These are phyloP conservation scores for Phalaenopsis aphrodite DNA, from an alignment of 106 monocot genomes.

Conservation along the genomic window DNA sequence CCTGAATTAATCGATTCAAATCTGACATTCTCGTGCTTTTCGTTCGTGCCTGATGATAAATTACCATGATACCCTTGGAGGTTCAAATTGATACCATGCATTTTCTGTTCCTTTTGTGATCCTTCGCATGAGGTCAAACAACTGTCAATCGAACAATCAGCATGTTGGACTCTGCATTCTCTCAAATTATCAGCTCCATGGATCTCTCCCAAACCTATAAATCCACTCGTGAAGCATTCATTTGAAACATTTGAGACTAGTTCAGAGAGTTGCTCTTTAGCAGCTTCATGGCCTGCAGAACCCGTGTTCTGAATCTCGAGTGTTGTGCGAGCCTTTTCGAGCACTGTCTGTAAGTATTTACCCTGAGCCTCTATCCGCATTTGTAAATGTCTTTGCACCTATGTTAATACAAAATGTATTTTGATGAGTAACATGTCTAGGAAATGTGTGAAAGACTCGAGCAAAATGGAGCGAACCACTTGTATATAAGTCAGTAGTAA, in stretches of 20 bases:
- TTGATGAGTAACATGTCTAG: not conserved
- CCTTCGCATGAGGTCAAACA: slow-evolving; percentile 77
- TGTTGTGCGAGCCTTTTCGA: slow-evolving; percentile 87
- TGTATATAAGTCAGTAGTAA: not conserved
- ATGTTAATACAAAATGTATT: not conserved
- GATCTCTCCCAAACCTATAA: slow-evolving; percentile 6
- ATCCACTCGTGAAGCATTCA: slow-evolving; percentile 31
- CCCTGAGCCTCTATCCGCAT: slow-evolving; percentile 88
- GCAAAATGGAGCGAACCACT: not conserved
- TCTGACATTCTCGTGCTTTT: slow-evolving; percentile 2
- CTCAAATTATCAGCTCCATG: slow-evolving; percentile 11
- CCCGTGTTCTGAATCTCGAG: slow-evolving; percentile 56
- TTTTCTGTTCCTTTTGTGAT: slow-evolving; percentile 48
- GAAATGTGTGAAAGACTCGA: not conserved
- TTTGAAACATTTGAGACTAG: slow-evolving; percentile 61
- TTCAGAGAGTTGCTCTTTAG: slow-evolving; percentile 69
- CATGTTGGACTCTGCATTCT: slow-evolving; percentile 26
- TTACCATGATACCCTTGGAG: slow-evolving; percentile 16
- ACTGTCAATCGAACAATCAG: slow-evolving; percentile 68
- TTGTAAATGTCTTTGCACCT: slow-evolving; percentile 74
- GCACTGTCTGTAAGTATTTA: slow-evolving; percentile 78
- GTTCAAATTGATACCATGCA: slow-evolving; percentile 14
- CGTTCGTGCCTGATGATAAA: slow-evolving; percentile 10
- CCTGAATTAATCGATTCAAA: slow-evolving; percentile 15
- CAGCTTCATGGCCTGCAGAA: slow-evolving; percentile 42